Evolutionary conservation across 805 yeast genomes (phyloP), one percentile per base, ranked within the genome.

Genomic region (Kodamaea jinghongensis): DNA sequence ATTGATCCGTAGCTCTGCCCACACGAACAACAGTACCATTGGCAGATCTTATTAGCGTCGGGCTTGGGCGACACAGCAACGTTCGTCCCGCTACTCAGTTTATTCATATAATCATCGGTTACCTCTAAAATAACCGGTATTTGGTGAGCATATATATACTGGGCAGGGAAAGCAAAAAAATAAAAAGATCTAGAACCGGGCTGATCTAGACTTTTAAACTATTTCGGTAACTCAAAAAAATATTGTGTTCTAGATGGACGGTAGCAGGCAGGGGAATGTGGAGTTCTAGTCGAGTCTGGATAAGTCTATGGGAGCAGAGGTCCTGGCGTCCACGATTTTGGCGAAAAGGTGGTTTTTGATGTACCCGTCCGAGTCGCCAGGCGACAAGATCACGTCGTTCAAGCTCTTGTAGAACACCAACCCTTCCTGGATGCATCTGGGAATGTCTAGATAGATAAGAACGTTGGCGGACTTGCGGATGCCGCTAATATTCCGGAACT

Each of bases 321-420:
- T 12, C 12, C 17, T 37, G 8, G 35, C 30, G 34, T 52, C 59
- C 22, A 59, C 52, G 5, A 63, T 44, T 31, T 45, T 46, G 14
- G 28, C 41, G 32, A 86, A 79, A 39, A 59, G 76, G 11, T 68
- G 60, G 5, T 57, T 51, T 0, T 70, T 56, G 2, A 86, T 61
- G 2, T 60, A 34, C 0, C 95, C 95, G 6, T 70, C 47, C 3
- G 59, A 61, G 53, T 78, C 71, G 1, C 95, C 91, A 4, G 75
- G 65, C 3, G 84, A 71, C 37, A 90, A 60, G 17, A 86, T 77
- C 6, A 89, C 98, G 7, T 84, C 79, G 54, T 93, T 93, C 11
- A 73, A 63, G 34, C 95, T 81, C 51, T 64, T 70, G 61, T 67
- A 83, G 39, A 93, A 76, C 43, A 51, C 49, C 14, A 81, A 63